These are phyloP conservation scores for Bipolaris oryzae DNA, from an alignment of 2,329 filamentous ascomycete species.

Conservation along the genomic window DNA sequence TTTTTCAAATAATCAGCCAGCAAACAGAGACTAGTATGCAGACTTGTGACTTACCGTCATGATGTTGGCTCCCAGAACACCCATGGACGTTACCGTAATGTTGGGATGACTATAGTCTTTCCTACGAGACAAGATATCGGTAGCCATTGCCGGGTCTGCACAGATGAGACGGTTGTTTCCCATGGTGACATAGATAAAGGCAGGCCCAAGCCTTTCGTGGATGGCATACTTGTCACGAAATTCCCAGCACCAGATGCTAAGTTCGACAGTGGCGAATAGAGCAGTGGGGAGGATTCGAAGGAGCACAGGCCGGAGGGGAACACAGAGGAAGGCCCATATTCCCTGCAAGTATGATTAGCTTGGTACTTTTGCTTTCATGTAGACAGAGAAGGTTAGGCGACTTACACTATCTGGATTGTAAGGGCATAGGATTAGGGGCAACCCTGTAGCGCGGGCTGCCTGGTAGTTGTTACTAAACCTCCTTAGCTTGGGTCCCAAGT, in stretches of 20 bases:
- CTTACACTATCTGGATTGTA: constrained; percentile 12
- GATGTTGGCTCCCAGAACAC: constrained; percentile 2
- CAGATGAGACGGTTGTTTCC: constrained; percentile 9
- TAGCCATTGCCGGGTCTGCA: constrained; percentile 9
- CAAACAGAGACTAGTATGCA: neutral
- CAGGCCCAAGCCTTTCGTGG: constrained; percentile 20
- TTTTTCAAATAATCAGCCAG: neutral
- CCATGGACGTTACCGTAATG: neutral
- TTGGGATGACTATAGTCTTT: constrained; percentile 9
- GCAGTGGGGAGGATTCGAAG: neutral
- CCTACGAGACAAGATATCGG: constrained; percentile 2
- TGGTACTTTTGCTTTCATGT: too few relatives aligned
- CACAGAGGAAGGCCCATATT: neutral
- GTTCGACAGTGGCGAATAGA: constrained; percentile 2
- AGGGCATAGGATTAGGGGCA: constrained; percentile 6
- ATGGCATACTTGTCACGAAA: constrained; percentile 12
- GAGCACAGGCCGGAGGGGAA: neutral
- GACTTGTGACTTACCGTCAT: neutral
- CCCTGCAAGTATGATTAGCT: neutral
- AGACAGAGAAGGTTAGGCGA: neutral
- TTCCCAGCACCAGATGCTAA: constrained; percentile 23
- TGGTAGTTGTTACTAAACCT: neutral
- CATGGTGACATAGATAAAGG: constrained; percentile 24
- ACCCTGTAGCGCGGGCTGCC: constrained; percentile 1
- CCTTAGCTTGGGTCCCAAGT: neutral